Base-by-base conservation (phyloP, 306 rosid genomes). In the Pyrus betulifolia region DNA sequence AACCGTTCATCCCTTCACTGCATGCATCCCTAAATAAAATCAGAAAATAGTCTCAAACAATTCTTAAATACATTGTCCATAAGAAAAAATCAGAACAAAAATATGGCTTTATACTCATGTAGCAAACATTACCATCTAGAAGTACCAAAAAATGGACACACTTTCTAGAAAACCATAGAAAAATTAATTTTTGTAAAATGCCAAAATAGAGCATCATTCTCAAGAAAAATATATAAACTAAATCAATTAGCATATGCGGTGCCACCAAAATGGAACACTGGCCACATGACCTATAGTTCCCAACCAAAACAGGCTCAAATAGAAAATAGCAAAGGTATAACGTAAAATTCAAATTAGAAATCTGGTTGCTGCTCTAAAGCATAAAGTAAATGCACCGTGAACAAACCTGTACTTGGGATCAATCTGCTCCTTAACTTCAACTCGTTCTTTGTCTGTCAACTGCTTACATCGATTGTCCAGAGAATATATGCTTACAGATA, bases 1-100 rank as follows among this genome's bases (percentile, higher is more conserved):
- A 96, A 18, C 99, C 99, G 66, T 96, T 92, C 99, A 96, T 96
- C 79, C 98, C 99, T 67, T 83, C 97, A 86, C 99, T 96, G 99
- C 99, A 96, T 35, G 82, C 74, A 88, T 82, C 79, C 91, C 90
- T 83, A 89, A 86, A 85, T 78, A 86, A 74, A 86, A 86, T 92
- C 86, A 92, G 96, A 88, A 85, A 76, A 78, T 87, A 67, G 68
- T 81, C 77, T 49, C 75, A 65, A 81, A 71, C 59, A 71, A 58
- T 86, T 76, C 84, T 69, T 70, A 78, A 81, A 86, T 58, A 30
- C 82, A 67, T 42, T 38, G 76, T 68, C 58, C 49, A 27, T 27
- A 67, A 72, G 44, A 40, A 27, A 71, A 78, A 28, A 2, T 18
- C 6, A 35, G 21, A 77, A 35, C 18, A 31, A 4, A 52, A 54